These are phyloP conservation scores for Neopestalotiopsis clavispora DNA, from an alignment of 2,329 filamentous ascomycete genomes.

Conservation along the genomic window DNA sequence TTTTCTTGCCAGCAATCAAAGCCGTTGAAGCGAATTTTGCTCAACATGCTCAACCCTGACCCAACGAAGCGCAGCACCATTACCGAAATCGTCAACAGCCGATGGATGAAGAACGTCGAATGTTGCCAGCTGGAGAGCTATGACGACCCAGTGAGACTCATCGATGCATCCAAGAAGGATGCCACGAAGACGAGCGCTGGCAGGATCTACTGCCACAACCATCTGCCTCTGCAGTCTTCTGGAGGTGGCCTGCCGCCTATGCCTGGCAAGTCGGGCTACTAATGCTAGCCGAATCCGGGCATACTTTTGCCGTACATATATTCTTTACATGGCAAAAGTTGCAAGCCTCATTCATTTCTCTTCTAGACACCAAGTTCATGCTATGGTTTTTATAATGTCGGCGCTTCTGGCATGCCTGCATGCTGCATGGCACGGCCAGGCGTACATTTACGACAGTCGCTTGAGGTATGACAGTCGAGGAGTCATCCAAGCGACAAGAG, in stretches of 20 bases:
- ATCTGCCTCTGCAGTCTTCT: slow-evolving; percentile 54
- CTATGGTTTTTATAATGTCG: not conserved
- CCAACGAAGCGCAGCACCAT: slow-evolving; percentile 74
- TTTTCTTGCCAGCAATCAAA: slow-evolving; percentile 63
- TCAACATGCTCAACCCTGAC: slow-evolving; percentile 84
- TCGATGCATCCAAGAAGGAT: slow-evolving; percentile 66
- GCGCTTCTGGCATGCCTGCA: not conserved
- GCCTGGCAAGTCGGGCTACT: slow-evolving; percentile 62
- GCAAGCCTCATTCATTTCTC: not conserved
- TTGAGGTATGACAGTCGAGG: not conserved
- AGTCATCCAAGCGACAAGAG: not conserved
- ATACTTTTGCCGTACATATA: too few species aligned
- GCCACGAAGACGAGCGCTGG: slow-evolving; percentile 45
- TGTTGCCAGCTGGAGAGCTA: slow-evolving; percentile 79
- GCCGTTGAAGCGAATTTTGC: slow-evolving; percentile 70
- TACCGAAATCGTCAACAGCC: slow-evolving; percentile 68
- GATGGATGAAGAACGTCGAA: slow-evolving; percentile 76
- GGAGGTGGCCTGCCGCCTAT: slow-evolving; percentile 57
- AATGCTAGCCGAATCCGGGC: slow-evolving; percentile 15
- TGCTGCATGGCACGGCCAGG: not conserved
- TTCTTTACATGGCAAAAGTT: not conserved
- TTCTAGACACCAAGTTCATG: not conserved
- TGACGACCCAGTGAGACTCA: slow-evolving; percentile 62
- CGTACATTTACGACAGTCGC: not conserved
- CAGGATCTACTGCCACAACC: slow-evolving; percentile 64